Evolutionary conservation across 78 protist species (phyloP).

Genomic region (Speleostelium caveatum): DNA sequence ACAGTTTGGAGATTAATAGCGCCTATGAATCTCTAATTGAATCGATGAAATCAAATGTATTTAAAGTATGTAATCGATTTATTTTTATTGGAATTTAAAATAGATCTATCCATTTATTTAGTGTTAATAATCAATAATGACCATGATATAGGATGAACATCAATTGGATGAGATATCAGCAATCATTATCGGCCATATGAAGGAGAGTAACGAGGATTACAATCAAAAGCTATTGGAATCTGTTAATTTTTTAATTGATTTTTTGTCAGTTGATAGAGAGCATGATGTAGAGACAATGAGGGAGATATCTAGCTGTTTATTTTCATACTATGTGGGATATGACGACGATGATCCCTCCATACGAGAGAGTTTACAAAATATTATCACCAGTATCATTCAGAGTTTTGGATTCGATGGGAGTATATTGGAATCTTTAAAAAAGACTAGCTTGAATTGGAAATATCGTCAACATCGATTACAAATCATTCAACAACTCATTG

Average conservation of each 20-base stretch:
- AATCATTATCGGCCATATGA: neutral
- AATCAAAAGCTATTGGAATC: constrained; percentile 1
- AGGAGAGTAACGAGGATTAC: neutral
- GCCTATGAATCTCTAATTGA: no score
- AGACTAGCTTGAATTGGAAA: neutral
- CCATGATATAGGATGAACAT: no score
- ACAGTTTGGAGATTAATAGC: no score
- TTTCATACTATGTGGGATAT: neutral
- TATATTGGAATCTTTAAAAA: neutral
- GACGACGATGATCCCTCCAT: neutral
- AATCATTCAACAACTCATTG: neutral
- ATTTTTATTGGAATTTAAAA: no score
- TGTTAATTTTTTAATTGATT: neutral
- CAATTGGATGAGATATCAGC: constrained; percentile 7
- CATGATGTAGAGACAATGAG: neutral
- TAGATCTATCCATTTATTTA: no score
- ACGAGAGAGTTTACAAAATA: neutral
- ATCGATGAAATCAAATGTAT: no score
- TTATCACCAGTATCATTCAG: neutral
- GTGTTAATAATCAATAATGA: no score
- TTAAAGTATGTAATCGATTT: no score
- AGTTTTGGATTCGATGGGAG: neutral
- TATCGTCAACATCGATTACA: neutral
- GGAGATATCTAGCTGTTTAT: neutral
- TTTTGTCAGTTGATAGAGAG: neutral